Evolutionary conservation across 2,329 filamentous ascomycete genomes (phyloP).

Genomic region (Exophiala sp.): DNA sequence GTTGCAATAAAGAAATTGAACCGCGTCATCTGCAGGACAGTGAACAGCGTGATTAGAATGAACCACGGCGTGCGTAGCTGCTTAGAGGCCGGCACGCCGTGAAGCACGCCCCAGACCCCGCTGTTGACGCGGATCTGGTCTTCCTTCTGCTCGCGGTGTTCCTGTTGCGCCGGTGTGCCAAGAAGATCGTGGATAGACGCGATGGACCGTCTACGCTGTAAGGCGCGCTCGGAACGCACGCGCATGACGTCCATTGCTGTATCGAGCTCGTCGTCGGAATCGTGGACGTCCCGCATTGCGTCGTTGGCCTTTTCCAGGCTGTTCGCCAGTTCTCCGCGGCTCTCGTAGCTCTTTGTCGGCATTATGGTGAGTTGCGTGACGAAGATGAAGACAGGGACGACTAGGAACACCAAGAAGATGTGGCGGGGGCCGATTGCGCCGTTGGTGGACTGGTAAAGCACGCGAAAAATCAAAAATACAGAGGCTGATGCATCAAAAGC

Average conservation of each 20-base stretch:
- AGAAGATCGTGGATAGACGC: slow-evolving; percentile 68
- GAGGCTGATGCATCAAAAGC: slow-evolving; percentile 80
- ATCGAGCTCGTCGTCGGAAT: slow-evolving; percentile 51
- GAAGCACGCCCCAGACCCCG: slow-evolving; percentile 82
- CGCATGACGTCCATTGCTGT: slow-evolving; percentile 45
- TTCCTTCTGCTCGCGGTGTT: slow-evolving; percentile 59
- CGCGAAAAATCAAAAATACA: slow-evolving; percentile 70
- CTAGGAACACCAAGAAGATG: slow-evolving; percentile 71
- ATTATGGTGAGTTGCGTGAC: slow-evolving; percentile 65
- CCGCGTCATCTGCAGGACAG: slow-evolving; percentile 66
- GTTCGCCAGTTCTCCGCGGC: slow-evolving; percentile 70
- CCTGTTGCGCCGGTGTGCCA: slow-evolving; percentile 58
- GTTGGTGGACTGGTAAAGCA: slow-evolving; percentile 61
- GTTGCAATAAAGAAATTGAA: slow-evolving; percentile 92
- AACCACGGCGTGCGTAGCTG: slow-evolving; percentile 84
- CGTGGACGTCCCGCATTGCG: slow-evolving; percentile 40
- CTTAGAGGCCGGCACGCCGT: slow-evolving; percentile 63
- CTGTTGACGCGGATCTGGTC: slow-evolving; percentile 66
- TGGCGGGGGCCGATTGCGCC: slow-evolving; percentile 46
- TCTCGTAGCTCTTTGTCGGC: slow-evolving; percentile 71
- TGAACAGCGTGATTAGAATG: slow-evolving; percentile 74
- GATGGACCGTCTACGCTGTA: slow-evolving; percentile 59
- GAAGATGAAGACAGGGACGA: slow-evolving; percentile 64
- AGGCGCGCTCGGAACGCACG: slow-evolving; percentile 53
- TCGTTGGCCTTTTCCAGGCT: slow-evolving; percentile 56